These are phyloP conservation scores for Sporisorium sorghi DNA, from an alignment of 1,284 basidiomycete species.

Conservation along the genomic window DNA sequence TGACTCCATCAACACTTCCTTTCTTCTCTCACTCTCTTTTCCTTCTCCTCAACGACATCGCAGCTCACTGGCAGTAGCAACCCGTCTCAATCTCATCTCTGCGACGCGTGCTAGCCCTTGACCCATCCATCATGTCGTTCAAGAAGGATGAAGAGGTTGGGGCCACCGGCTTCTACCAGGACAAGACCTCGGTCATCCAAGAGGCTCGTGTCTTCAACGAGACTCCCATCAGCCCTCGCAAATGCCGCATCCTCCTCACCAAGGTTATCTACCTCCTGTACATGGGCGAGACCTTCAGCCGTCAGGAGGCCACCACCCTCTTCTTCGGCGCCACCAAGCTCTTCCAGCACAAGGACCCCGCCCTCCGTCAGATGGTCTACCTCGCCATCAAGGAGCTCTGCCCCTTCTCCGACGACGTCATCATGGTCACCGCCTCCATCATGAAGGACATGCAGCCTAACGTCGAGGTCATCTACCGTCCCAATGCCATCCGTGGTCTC, in stretches of 20 bases:
- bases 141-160: constrained; percentile 69
- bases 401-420: constrained; percentile 92
- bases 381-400: constrained; percentile 98
- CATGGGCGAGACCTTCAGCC: constrained; percentile 92
- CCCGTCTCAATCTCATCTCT: neutral
- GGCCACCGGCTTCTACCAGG: constrained; percentile 65
- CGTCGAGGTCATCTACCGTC: constrained; percentile 96
- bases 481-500: constrained; percentile 95
- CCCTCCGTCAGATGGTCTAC: constrained; percentile 97
- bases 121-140: constrained; percentile 63
- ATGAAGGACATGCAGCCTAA: constrained; percentile 99
- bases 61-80: constrained; percentile 12
- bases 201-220: constrained; percentile 99
- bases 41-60: constrained; percentile 12
- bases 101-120: constrained; percentile 7
- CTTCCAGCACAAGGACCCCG: constrained; percentile 98
- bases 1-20: constrained; percentile 3
- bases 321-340: constrained; percentile 99
- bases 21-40: neutral
- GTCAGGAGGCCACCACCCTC: constrained; percentile 94
- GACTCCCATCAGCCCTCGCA: constrained; percentile 86
- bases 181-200: constrained; percentile 73
- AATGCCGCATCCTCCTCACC: constrained; percentile 95
- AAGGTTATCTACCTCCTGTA: constrained; percentile 96
- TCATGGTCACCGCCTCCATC: constrained; percentile 99